A percentile compares a stretch with the other conserved stretches of the same genome.
Conservation (phyloP, 2,329 filamentous ascomycete species). For the Ceratocystis destructans region DNA sequence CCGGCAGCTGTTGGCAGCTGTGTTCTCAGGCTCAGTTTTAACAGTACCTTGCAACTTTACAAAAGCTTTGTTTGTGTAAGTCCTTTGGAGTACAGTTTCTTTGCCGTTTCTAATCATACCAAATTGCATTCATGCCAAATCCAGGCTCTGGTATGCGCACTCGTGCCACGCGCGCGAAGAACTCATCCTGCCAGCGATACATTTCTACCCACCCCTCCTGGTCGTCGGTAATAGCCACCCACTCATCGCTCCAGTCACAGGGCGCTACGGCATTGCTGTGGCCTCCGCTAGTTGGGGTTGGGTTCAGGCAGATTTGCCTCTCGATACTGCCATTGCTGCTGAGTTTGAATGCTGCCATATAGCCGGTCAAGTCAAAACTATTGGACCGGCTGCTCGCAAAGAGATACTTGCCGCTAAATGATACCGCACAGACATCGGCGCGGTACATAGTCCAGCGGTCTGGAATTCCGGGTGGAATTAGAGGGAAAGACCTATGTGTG, state of each 20-base stretch:
- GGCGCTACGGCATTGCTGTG: slow-evolving; percentile 82
- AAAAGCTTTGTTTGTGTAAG: no score
- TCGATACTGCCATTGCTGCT: slow-evolving; percentile 56
- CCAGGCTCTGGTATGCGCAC: slow-evolving; percentile 72
- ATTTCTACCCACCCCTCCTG: slow-evolving; percentile 80
- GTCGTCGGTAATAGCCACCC: slow-evolving; percentile 80
- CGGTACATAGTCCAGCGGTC: slow-evolving; percentile 53
- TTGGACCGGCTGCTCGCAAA: slow-evolving; percentile 79
- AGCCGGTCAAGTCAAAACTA: slow-evolving; percentile 60
- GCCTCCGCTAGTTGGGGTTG: slow-evolving; percentile 74
- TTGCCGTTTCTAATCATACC: slow-evolving; percentile 50
- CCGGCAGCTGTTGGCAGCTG: neutral
- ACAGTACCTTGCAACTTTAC: neutral
- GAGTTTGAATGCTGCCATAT: slow-evolving; percentile 68
- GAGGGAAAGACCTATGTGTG: slow-evolving; percentile 60
- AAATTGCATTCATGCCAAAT: slow-evolving; percentile 93
- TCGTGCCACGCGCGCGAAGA: slow-evolving; percentile 61
- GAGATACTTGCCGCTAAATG: slow-evolving; percentile 55
- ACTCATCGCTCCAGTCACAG: slow-evolving; percentile 74
- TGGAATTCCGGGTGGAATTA: slow-evolving; percentile 61
- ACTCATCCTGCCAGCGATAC: slow-evolving; percentile 75
- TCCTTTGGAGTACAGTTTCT: neutral
- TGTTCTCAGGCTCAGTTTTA: neutral
- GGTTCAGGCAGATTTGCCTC: slow-evolving; percentile 64
- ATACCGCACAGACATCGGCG: slow-evolving; percentile 68